These are phyloP conservation scores for Fragaria iinumae DNA, from an alignment of 306 rosid genomes.

Conservation along the genomic window DNA sequence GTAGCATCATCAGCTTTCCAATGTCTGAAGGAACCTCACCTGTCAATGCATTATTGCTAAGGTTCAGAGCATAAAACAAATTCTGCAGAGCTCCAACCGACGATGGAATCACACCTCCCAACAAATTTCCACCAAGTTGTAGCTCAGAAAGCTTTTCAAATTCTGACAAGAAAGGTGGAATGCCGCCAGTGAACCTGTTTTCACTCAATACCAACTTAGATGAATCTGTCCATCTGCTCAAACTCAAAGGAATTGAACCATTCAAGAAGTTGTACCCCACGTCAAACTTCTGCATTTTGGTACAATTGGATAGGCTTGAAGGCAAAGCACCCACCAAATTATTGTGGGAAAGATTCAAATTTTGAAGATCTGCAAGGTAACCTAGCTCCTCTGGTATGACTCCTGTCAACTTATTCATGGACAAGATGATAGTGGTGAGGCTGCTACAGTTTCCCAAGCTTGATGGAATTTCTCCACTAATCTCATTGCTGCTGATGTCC, in stretches of 20 bases:
- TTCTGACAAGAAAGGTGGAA: slow-evolving; percentile 49
- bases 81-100: slow-evolving; percentile 54
- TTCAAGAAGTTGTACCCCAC: slow-evolving; percentile 68
- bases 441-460: slow-evolving; percentile 57
- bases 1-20: slow-evolving; percentile 33
- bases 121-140: slow-evolving; percentile 69
- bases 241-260: slow-evolving; percentile 57
- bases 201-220: slow-evolving; percentile 54
- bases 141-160: slow-evolving; percentile 51
- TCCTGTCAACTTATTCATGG: slow-evolving; percentile 51
- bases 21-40: slow-evolving; percentile 67
- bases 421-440: slow-evolving; percentile 49
- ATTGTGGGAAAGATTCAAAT: slow-evolving; percentile 55
- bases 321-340: slow-evolving; percentile 68
- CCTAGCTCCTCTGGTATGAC: slow-evolving; percentile 60
- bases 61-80: slow-evolving; percentile 56
- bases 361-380: slow-evolving; percentile 46
- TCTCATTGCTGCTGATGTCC: slow-evolving; percentile 53
- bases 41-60: slow-evolving; percentile 66
- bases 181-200: slow-evolving; percentile 58
- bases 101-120: slow-evolving; percentile 70
- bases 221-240: slow-evolving; percentile 53
- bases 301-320: slow-evolving; percentile 55
- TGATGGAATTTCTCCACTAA: slow-evolving; percentile 58
- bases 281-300: slow-evolving; percentile 47